Evolutionary conservation across 1,284 basidiomycete species (phyloP).

Genomic region (Porodaedalea pini): DNA sequence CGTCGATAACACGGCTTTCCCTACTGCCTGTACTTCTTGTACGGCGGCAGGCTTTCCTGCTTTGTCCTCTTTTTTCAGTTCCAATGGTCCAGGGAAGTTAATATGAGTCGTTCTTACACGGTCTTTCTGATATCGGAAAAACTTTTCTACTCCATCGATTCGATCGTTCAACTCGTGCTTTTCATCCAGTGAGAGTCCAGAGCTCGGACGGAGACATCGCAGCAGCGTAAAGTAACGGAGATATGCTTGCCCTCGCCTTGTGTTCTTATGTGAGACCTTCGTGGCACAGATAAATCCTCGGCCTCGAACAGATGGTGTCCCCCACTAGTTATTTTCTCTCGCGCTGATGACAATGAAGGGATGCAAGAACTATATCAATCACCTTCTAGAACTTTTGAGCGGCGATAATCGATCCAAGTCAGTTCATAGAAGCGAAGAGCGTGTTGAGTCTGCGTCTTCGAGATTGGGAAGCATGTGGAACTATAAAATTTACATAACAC

Average conservation of each 20-base stretch:
- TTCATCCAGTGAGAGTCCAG: neutral
- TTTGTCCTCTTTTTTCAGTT: neutral
- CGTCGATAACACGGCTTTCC: neutral
- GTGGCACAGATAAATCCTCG: neutral
- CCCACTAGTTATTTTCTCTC: neutral
- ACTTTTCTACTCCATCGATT: neutral
- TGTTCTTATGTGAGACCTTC: constrained; percentile 2
- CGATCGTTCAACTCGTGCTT: neutral
- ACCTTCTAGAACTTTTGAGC: neutral
- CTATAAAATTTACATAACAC: too few species aligned
- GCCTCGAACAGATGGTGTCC: neutral
- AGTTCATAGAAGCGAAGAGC: neutral
- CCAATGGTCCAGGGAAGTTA: neutral
- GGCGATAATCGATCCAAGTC: constrained; percentile 6
- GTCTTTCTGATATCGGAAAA: neutral
- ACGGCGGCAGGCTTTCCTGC: too few species aligned
- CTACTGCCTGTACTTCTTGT: neutral
- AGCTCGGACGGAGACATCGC: constrained; percentile 5
- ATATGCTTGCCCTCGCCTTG: neutral
- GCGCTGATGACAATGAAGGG: neutral
- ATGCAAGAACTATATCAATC: neutral
- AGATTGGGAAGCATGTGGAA: neutral
- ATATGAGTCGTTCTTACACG: neutral
- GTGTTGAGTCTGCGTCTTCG: neutral
- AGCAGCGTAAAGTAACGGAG: constrained; percentile 1